phyloP scores from a whole-genome alignment of 2,329 filamentous ascomycete genomes.

The Exophiala spinifera region DNA sequence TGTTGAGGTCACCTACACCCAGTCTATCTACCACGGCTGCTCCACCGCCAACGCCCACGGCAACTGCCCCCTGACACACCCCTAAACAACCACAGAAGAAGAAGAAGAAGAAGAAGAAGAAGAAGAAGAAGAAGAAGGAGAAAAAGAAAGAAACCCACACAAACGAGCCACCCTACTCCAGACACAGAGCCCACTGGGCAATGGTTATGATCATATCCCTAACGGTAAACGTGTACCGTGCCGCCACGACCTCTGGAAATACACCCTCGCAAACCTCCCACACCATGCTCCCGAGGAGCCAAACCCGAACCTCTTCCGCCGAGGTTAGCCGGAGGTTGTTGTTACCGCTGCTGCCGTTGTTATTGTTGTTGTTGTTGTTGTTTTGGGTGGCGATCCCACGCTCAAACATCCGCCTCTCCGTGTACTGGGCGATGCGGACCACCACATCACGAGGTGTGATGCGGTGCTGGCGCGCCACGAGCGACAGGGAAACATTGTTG shows the following conservation, averaged over 20 bases:
- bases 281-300: neutral
- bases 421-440: neutral
- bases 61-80: too few species aligned
- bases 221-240: neutral
- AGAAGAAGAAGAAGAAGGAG: too few species aligned
- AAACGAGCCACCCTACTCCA: neutral
- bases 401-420: neutral
- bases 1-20: too few species aligned
- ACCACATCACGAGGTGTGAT: neutral
- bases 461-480: neutral
- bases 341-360: too few species aligned
- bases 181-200: neutral
- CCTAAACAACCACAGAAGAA: too few species aligned
- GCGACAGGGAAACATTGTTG: neutral
- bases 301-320: neutral
- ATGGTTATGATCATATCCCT: neutral
- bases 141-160: too few species aligned
- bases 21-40: too few species aligned
- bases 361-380: too few species aligned
- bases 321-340: neutral
- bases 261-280: slow-evolving; percentile 4
- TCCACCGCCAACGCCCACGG: too few species aligned
- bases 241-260: neutral
- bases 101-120: too few species aligned
- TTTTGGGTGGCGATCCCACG: neutral